These are phyloP conservation scores for Hamamelis virginiana DNA, from an alignment of 164 flowering plant genomes.

Conservation along the genomic window DNA sequence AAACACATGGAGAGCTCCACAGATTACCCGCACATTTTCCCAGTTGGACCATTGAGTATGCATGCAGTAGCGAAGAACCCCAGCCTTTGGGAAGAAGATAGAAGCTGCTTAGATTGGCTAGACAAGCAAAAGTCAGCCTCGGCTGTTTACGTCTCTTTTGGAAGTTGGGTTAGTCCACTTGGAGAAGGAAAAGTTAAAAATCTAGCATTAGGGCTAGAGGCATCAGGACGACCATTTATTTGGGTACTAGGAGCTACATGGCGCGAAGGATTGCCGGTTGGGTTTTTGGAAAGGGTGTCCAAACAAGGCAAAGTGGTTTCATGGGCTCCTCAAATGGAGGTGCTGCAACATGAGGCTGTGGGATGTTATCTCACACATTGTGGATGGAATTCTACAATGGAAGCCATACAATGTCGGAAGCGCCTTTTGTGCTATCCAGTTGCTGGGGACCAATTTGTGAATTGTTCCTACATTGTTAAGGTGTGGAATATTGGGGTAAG, in stretches of 20 bases:
- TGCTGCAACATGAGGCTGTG: conserved; percentile 51
- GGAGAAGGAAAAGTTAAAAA: conserved; percentile 40
- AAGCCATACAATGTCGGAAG: conserved; percentile 57
- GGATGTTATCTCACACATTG: conserved; percentile 77
- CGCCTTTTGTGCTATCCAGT: conserved; percentile 65
- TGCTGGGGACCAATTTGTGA: conserved; percentile 78
- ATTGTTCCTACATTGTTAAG: conserved; percentile 51
- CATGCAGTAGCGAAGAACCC: conserved; percentile 25
- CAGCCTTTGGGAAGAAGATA: conserved; percentile 71
- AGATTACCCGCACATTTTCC: conserved; percentile 21
- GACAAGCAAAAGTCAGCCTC: conserved; percentile 41
- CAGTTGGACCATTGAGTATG: conserved; percentile 45
- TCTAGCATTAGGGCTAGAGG: conserved; percentile 57
- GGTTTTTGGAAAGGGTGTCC: conserved; percentile 37
- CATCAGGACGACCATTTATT: conserved; percentile 46
- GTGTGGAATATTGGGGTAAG: conserved; percentile 65
- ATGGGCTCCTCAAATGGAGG: conserved; percentile 81
- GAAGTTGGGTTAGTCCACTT: conserved; percentile 78
- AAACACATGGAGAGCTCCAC: not conserved
- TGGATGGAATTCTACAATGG: conserved; percentile 90
- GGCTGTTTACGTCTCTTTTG: conserved; percentile 73
- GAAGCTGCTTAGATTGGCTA: conserved; percentile 68
- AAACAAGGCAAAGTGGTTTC: conserved; percentile 52
- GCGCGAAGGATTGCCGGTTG: conserved; percentile 55
- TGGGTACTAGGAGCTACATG: conserved; percentile 60